These are phyloP conservation scores for Acanthamoeba sp. DNA, from an alignment of 208 protist species.

Conservation along the genomic window DNA sequence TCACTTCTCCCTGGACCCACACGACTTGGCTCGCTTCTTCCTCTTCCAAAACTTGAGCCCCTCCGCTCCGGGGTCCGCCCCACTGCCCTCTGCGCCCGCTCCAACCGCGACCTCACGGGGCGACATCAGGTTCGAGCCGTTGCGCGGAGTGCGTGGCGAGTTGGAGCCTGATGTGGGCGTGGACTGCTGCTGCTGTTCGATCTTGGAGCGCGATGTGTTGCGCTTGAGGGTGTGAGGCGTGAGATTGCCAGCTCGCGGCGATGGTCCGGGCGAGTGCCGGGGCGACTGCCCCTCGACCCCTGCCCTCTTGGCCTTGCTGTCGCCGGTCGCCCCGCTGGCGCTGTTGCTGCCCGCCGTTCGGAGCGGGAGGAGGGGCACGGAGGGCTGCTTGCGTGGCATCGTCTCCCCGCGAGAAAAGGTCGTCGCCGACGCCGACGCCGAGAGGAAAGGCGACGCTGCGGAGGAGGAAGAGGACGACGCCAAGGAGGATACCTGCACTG, in stretches of 20 bases:
- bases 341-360: neutral
- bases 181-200: neutral
- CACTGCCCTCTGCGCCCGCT: neutral
- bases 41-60: conserved; percentile 48
- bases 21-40: conserved; percentile 50
- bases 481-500: neutral
- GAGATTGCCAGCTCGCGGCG: conserved; percentile 10
- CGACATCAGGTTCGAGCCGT: neutral
- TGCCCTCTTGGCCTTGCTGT: neutral
- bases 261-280: conserved; percentile 4
- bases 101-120: neutral
- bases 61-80: neutral
- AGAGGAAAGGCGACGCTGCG: neutral
- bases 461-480: neutral
- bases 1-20: neutral
- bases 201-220: neutral
- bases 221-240: conserved; percentile 38
- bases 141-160: neutral
- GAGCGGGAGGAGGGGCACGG: neutral
- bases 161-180: neutral
- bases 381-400: neutral
- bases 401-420: neutral
- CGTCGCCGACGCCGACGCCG: neutral
- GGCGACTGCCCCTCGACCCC: neutral
- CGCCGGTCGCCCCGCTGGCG: neutral